Percentiles rank a stretch among this genome's conserved stretches.
Evolutionary conservation across 306 rosid genomes (phyloP).

Genomic region (Begonia masoniana): DNA sequence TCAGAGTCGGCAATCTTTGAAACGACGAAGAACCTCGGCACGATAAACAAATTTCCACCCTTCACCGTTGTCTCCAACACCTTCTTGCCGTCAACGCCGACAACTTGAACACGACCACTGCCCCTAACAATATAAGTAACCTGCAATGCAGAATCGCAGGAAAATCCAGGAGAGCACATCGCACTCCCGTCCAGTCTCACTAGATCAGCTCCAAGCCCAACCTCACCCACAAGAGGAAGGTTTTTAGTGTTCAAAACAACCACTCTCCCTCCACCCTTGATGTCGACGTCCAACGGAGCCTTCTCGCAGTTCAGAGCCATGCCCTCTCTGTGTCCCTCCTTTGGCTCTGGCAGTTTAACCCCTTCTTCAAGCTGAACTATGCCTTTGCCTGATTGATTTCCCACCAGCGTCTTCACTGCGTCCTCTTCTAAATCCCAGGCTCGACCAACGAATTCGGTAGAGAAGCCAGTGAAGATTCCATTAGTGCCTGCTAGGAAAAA

Average conservation of each 20-base stretch:
- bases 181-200: constrained; percentile 65
- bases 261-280: constrained; percentile 60
- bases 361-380: constrained; percentile 28
- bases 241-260: constrained; percentile 69
- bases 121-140: constrained; percentile 73
- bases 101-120: constrained; percentile 61
- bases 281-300: constrained; percentile 68
- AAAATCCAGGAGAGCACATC: constrained; percentile 74
- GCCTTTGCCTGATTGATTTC: constrained; percentile 40
- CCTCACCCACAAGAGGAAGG: constrained; percentile 73
- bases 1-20: constrained; percentile 68
- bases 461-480: constrained; percentile 59
- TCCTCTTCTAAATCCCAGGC: constrained; percentile 67
- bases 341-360: constrained; percentile 35
- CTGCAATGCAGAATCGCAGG: constrained; percentile 71
- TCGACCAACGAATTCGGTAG: constrained; percentile 55
- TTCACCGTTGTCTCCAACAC: constrained; percentile 56
- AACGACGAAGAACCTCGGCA: constrained; percentile 75
- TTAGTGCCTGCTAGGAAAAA: constrained; percentile 48
- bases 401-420: constrained; percentile 34
- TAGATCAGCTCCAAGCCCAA: constrained; percentile 69
- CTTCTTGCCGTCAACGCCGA: constrained; percentile 55
- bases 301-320: constrained; percentile 63
- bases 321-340: constrained; percentile 42
- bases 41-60: constrained; percentile 63